Conservation (phyloP, 176 grass and related monocot genomes). For the Oryza longistaminata region DNA sequence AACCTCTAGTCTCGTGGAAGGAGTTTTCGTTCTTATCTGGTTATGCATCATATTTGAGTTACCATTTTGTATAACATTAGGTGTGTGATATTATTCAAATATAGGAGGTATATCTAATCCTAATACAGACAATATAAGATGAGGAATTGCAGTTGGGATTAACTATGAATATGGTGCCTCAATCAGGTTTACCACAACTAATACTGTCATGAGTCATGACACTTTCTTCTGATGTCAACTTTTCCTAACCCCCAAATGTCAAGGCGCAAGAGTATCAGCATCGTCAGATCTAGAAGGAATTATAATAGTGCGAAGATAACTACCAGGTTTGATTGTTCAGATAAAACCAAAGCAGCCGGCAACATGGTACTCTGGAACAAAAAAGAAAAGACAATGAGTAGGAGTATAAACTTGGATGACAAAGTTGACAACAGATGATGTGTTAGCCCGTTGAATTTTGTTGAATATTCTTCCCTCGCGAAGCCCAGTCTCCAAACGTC, state of each 20-base stretch:
- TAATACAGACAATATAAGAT: too few relatives aligned
- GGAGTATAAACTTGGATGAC: not conserved
- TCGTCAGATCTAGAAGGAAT: not conserved
- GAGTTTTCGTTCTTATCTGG: too few relatives aligned
- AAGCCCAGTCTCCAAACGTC: not conserved
- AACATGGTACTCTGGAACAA: not conserved
- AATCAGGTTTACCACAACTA: not conserved
- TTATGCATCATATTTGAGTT: too few relatives aligned
- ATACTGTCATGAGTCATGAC: not conserved
- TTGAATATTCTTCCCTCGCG: not conserved
- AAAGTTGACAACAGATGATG: not conserved
- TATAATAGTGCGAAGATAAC: not conserved
- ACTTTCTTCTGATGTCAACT: not conserved
- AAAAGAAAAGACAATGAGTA: not conserved
- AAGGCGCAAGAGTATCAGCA: not conserved
- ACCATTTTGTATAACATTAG: too few relatives aligned
- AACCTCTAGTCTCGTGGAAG: too few relatives aligned
- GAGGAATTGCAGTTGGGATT: too few relatives aligned
- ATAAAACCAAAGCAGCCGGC: not conserved
- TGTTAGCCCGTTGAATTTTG: conserved; percentile 5
- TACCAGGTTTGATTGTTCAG: not conserved
- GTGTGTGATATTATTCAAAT: too few relatives aligned
- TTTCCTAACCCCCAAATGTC: not conserved
- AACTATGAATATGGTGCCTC: not conserved
- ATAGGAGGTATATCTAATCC: too few relatives aligned